phyloP scores from a whole-genome alignment of 2,329 filamentous ascomycete species.

The Aspergillus unguis region DNA sequence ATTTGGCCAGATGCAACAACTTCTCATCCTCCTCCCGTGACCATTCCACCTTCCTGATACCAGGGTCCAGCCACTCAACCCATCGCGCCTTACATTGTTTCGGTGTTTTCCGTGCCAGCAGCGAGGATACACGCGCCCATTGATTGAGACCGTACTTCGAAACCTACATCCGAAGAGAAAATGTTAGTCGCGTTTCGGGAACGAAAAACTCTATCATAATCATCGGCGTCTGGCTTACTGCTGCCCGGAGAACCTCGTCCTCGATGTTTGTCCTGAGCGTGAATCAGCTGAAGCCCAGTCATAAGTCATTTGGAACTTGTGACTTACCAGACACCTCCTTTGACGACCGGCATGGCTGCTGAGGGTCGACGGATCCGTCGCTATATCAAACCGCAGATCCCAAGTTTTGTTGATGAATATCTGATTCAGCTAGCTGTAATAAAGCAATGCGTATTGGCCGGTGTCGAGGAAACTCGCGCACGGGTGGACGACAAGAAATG shows the following conservation, averaged over 20 bases:
- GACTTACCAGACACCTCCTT: conserved; percentile 60
- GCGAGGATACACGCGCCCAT: conserved; percentile 96
- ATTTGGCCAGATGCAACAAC: conserved; percentile 89
- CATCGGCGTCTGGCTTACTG: conserved; percentile 44
- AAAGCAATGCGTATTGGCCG: conserved; percentile 13
- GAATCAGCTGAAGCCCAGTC: conserved; percentile 18
- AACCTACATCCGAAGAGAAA: conserved; percentile 40
- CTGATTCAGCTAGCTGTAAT: conserved; percentile 9
- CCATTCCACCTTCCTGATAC: conserved; percentile 99
- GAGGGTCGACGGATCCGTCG: conserved; percentile 10
- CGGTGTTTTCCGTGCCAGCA: conserved; percentile 93
- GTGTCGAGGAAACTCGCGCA: conserved; percentile 20
- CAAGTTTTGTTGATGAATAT: neutral
- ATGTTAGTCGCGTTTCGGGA: conserved; percentile 10
- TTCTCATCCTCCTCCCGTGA: conserved; percentile 98
- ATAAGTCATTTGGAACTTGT: neutral
- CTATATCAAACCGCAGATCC: neutral
- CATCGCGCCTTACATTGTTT: conserved; percentile 99
- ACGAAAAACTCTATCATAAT: neutral
- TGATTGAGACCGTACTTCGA: conserved; percentile 95
- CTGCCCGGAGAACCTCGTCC: conserved; percentile 96
- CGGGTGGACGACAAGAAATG: conserved; percentile 18
- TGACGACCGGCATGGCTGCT: conserved; percentile 60
- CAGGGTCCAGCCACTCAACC: conserved; percentile 97
- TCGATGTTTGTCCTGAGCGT: conserved; percentile 60